phyloP scores from a whole-genome alignment of 2,329 filamentous ascomycete species.

The Chaetomium olivaceum region DNA sequence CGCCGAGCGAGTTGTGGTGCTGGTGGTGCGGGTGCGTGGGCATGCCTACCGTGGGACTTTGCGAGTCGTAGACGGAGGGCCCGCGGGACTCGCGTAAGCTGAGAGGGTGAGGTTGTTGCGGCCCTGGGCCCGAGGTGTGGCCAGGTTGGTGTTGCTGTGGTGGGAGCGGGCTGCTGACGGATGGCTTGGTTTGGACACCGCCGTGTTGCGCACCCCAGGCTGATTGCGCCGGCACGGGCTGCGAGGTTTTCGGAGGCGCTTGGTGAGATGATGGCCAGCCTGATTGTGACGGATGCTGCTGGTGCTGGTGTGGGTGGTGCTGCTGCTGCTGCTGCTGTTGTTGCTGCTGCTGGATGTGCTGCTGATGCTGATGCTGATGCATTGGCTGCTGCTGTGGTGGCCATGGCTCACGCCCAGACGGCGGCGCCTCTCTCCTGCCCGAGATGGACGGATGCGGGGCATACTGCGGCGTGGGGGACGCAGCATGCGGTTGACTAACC shows the following conservation, averaged over 20 bases:
- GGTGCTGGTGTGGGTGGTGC: constrained; percentile 31
- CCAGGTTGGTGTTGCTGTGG: constrained; percentile 30
- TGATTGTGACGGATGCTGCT: constrained; percentile 25
- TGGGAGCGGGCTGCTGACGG: constrained; percentile 27
- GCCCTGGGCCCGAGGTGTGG: constrained; percentile 30
- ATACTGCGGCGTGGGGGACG: constrained; percentile 60
- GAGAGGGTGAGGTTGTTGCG: constrained; percentile 34
- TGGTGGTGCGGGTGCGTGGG: constrained; percentile 30
- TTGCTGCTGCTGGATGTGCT: constrained; percentile 24
- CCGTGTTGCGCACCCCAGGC: constrained; percentile 35
- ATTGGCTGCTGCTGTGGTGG: constrained; percentile 38
- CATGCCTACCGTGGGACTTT: constrained; percentile 30
- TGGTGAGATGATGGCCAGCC: constrained; percentile 25
- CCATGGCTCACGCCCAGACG: constrained; percentile 40
- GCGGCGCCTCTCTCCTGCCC: constrained; percentile 46
- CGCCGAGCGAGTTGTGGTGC: constrained; percentile 36
- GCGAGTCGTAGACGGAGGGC: constrained; percentile 30
- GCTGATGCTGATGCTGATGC: constrained; percentile 28
- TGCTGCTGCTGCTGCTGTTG: constrained; percentile 22
- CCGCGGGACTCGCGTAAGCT: constrained; percentile 31
- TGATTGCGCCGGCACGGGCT: constrained; percentile 29
- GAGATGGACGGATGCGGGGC: constrained; percentile 48
- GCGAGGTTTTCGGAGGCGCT: constrained; percentile 27
- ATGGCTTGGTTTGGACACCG: constrained; percentile 29
- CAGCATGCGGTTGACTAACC: constrained; percentile 40